Conservation (phyloP, 768 basidiomycete genomes). For the Suillus discolor region DNA sequence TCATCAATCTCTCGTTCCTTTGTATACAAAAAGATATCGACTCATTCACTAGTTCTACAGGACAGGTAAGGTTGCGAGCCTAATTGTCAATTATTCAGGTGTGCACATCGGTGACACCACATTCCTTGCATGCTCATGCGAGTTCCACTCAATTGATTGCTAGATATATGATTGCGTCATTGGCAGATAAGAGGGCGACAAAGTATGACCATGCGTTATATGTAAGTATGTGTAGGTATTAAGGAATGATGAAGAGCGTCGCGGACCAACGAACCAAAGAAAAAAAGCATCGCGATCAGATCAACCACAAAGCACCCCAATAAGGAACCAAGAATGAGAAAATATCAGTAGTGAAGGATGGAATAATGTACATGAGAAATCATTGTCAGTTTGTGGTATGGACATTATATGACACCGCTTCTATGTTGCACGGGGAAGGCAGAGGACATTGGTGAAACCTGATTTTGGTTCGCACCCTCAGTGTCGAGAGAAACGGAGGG, state of each 20-base stretch:
- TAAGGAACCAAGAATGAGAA: conserved; percentile 25
- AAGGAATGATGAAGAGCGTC: conserved; percentile 23
- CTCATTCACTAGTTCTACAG: neutral
- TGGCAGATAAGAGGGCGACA: neutral
- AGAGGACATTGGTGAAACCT: conserved; percentile 79
- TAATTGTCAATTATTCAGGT: neutral
- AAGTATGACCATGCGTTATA: conserved; percentile 6
- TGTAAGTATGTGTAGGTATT: conserved; percentile 9
- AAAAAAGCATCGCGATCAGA: conserved; percentile 24
- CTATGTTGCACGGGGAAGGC: conserved; percentile 60
- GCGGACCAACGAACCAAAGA: conserved; percentile 25
- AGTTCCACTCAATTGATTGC: neutral
- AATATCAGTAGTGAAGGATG: conserved; percentile 16
- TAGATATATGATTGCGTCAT: conserved; percentile 2
- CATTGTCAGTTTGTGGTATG: conserved; percentile 4
- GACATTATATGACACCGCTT: conserved; percentile 17
- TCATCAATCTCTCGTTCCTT: too few species aligned
- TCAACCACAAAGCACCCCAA: conserved; percentile 20
- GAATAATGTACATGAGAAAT: conserved; percentile 25
- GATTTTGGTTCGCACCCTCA: conserved; percentile 48
- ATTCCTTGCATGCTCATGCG: neutral
- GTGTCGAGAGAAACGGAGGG: conserved; percentile 31
- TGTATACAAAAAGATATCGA: too few species aligned
- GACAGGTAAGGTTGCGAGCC: neutral
- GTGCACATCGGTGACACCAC: neutral